These are phyloP conservation scores for Anethum foeniculum DNA, from an alignment of 140 eudicot species.

Conservation along the genomic window DNA sequence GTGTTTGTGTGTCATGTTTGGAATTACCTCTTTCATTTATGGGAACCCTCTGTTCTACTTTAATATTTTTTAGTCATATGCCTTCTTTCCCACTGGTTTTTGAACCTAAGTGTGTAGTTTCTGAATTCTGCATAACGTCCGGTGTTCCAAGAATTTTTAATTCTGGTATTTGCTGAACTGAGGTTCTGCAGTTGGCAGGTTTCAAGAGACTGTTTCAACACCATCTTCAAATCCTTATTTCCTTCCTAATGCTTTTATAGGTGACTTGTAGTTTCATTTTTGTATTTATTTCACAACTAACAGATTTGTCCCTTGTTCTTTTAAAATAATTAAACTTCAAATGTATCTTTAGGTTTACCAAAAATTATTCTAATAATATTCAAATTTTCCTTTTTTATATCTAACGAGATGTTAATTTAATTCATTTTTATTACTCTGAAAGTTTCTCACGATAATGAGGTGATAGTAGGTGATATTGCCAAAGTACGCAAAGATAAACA, in stretches of 20 bases:
- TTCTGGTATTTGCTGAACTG: neutral
- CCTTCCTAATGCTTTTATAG: too few species aligned
- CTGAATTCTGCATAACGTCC: neutral
- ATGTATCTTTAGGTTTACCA: too few species aligned
- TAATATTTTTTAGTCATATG: neutral
- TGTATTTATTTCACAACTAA: too few species aligned
- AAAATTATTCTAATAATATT: too few species aligned
- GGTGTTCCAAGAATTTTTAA: neutral
- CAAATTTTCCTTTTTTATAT: too few species aligned
- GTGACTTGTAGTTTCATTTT: too few species aligned
- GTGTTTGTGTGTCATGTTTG: neutral
- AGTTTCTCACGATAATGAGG: too few species aligned
- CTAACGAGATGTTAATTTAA: too few species aligned
- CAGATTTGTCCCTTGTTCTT: too few species aligned
- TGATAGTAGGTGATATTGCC: constrained; percentile 76
- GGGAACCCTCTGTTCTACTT: neutral
- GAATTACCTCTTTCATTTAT: neutral
- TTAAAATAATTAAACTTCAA: too few species aligned
- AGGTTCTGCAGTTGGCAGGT: constrained; percentile 27
- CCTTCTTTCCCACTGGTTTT: neutral
- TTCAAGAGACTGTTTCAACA: constrained; percentile 19
- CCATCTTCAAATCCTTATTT: constrained; percentile 30
- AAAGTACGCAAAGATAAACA: constrained; percentile 45
- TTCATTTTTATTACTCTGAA: too few species aligned
- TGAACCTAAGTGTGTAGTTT: neutral